Base-by-base conservation (phyloP, 2,329 filamentous ascomycete species). In the Sporothrix humicola region DNA sequence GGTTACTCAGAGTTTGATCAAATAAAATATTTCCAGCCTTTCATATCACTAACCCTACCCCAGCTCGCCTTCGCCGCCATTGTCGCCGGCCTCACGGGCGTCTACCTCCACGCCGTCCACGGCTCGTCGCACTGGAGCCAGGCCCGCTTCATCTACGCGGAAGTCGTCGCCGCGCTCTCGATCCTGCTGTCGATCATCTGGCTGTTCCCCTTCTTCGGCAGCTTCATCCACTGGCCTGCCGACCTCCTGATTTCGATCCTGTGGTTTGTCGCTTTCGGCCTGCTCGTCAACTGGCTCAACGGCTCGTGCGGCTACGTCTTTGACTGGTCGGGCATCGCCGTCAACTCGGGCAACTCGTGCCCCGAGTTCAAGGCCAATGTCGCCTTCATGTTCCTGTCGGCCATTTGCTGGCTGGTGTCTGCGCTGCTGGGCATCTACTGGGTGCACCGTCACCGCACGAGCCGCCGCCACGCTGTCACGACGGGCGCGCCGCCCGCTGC, bases 141-240 rank as follows among this genome's bases (percentile, higher is more conserved):
- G 54, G 89, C 86, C 50, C 90, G 92, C 73, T 90, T 91, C 83
- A 93, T 95, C 82, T 95, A 93, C 84, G 88, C 91, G 63, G 88
- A 92, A 79, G 88, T 93, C 20, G 86, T 94, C 54, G 90, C 93
- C 2, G 90, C 86, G 23, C 79, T 95, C 20, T 89, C 90, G 13
- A 89, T 94, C 72, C 80, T 95, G 56, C 83, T 93, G n/a, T 85
- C 88, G 5, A 82, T 95, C 37, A 80, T 95, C 75, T 93, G 92
- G 88, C 85, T 94, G 42, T 85, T 95, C 56, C 93, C 93, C 1
- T 92, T 93, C 79, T 87, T 88, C 1, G 83, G 84, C 69, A 87
- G 85, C 65, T 93, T 94, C 81, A 86, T 90, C 75, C 87, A 91
- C 81, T 95, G 91, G 87, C 91, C 90, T 0, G 83, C 90, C 77